Evolutionary conservation across 768 basidiomycete species (phyloP).

Genomic region (Pleurotus djamor): DNA sequence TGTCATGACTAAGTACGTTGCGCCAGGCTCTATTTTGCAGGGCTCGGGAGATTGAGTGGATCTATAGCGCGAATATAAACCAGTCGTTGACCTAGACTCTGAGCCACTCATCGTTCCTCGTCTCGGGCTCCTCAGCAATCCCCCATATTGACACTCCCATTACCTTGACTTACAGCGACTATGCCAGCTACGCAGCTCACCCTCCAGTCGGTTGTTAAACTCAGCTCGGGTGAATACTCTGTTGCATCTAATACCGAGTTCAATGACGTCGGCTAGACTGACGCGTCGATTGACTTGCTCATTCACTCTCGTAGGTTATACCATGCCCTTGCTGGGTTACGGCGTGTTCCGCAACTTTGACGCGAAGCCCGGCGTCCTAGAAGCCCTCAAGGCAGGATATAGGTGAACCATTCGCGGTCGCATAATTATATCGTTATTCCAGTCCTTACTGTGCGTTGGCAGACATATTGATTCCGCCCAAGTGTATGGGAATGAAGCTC

Average conservation of each 20-base stretch:
- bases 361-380: conserved; percentile 49
- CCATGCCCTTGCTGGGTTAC: conserved; percentile 66
- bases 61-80: background rate
- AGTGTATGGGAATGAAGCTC: conserved; percentile 35
- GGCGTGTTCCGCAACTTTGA: conserved; percentile 70
- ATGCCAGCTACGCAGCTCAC: conserved; percentile 62
- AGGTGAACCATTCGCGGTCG: no score
- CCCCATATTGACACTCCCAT: background rate
- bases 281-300: background rate
- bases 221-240: background rate
- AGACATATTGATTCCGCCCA: background rate
- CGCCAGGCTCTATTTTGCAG: background rate
- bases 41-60: background rate
- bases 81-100: background rate
- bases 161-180: background rate
- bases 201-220: conserved; percentile 71
- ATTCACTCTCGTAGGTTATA: conserved; percentile 33
- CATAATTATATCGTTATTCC: no score
- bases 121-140: background rate
- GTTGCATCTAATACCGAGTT: background rate
- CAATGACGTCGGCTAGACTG: background rate
- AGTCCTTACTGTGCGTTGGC: background rate
- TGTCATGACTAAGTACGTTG: no score
- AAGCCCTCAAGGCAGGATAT: conserved; percentile 67
- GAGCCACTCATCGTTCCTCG: background rate